These are phyloP conservation scores for Podaxis sp. DNA, from an alignment of 768 basidiomycete species.

Conservation along the genomic window DNA sequence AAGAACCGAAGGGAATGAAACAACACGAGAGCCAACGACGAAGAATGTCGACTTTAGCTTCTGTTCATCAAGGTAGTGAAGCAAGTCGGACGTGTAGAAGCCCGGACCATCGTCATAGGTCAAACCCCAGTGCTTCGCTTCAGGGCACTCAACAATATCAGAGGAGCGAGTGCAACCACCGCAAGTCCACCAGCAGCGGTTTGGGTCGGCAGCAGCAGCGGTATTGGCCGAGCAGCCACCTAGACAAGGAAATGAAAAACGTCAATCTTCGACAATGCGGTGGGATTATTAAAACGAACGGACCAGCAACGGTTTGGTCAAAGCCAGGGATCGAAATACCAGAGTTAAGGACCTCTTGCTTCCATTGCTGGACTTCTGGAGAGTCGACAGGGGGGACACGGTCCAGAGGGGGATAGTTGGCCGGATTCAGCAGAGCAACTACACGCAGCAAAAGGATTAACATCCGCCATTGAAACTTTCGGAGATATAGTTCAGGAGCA, in stretches of 20 bases:
- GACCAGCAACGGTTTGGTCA: slow-evolving; percentile 35
- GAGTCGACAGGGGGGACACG: slow-evolving; percentile 53
- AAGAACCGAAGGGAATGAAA: slow-evolving; percentile 64
- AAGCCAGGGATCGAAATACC: slow-evolving; percentile 58
- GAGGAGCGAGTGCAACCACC: slow-evolving; percentile 61
- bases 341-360: slow-evolving; percentile 50
- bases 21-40: slow-evolving; percentile 75
- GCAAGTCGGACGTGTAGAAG: slow-evolving; percentile 67
- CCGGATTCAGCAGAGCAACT: slow-evolving; percentile 41
- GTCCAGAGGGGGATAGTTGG: slow-evolving; percentile 69
- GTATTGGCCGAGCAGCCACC: slow-evolving; percentile 61
- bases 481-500: background rate
- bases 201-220: slow-evolving; percentile 46
- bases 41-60: slow-evolving; percentile 84
- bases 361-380: slow-evolving; percentile 66
- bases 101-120: slow-evolving; percentile 81
- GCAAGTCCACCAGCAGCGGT: slow-evolving; percentile 80
- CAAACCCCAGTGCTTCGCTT: slow-evolving; percentile 50
- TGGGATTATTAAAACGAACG: slow-evolving; percentile 14
- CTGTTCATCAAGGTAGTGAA: slow-evolving; percentile 60
- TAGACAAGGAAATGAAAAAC: slow-evolving; percentile 14
- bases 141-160: slow-evolving; percentile 75
- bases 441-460: slow-evolving; percentile 1
- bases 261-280: slow-evolving; percentile 3
- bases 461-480: background rate